phyloP scores from a whole-genome alignment of 306 rosid genomes.

The Coriaria nepalensis region DNA sequence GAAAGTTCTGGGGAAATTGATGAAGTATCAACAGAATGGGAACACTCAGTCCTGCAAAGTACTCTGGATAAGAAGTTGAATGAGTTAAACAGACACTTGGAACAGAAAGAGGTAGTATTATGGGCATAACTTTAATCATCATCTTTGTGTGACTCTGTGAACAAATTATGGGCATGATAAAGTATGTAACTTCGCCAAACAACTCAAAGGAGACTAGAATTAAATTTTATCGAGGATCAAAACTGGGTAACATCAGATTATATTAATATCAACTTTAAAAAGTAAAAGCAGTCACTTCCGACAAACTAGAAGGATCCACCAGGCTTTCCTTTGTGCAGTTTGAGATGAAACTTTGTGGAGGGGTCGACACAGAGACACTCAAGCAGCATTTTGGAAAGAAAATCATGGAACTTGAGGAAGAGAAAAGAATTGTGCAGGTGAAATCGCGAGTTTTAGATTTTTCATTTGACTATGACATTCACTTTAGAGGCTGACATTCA shows the following conservation, averaged over 20 bases:
- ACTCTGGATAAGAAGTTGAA: constrained; percentile 91
- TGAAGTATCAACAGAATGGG: constrained; percentile 92
- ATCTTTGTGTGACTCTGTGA: too few relatives aligned
- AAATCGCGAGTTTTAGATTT: too few relatives aligned
- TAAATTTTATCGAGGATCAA: too few relatives aligned
- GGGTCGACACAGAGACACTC: constrained; percentile 60
- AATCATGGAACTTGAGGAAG: constrained; percentile 85
- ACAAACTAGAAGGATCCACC: too few relatives aligned
- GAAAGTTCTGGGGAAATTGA: constrained; percentile 81
- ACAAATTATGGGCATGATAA: too few relatives aligned
- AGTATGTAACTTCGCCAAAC: too few relatives aligned
- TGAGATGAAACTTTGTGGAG: constrained; percentile 91
- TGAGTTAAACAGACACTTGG: constrained; percentile 83
- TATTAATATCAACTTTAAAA: too few relatives aligned
- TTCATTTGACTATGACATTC: too few relatives aligned
- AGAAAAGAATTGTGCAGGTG: constrained; percentile 57
- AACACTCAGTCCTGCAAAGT: constrained; percentile 87
- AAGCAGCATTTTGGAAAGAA: constrained; percentile 98
- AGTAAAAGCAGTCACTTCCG: too few relatives aligned
- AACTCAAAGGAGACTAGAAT: too few relatives aligned
- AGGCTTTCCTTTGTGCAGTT: constrained; percentile 34
- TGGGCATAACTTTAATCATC: background rate
- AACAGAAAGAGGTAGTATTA: constrained; percentile 72
- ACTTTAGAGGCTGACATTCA: too few relatives aligned
- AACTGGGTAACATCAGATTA: too few relatives aligned